Base-by-base conservation (phyloP, 257 asterid species). In the Coffea canephora region DNA sequence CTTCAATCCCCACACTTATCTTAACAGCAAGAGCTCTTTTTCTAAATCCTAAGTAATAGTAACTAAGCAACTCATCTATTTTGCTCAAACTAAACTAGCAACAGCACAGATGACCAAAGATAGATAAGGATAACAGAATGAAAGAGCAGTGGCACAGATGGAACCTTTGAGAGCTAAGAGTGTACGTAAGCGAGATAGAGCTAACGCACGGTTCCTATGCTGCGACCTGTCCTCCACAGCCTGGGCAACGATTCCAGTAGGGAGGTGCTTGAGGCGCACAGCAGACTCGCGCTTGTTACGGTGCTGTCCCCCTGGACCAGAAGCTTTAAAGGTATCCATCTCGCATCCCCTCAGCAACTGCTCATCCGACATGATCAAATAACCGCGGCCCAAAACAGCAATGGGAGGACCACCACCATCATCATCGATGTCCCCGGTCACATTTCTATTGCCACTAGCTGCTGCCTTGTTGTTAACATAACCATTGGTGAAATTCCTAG, bases 301-400 rank as follows among this genome's bases (percentile, higher is more conserved):
- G 88, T 95, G 99, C 84, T 95, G 99, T 59, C 99, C 99, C 46
- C 99, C 99, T 1, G 98, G 98, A 68, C 99, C 99, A 1, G 98
- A 93, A 48, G 92, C 85, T 87, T 89, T 95, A 83, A 82, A 95
- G 75, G 99, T 93, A 77, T 75, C 87, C 96, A 91, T 88, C 85
- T 95, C 97, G 46, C 98, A 95, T 79, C 91, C 97, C 75, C 89
- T 88, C 88, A 95, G 87, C 74, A 95, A 91, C 86, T 91, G 93
- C 55, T 92, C 99, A 80, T 95, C 98, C 0, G 97, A 77, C 90
- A 92, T 86, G 54, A 73, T 65, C 72, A 95, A 88, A 82, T 91
- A 93, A 75, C 89, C 92, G 41, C 78, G 84, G 65, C 94, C 95
- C 77, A 77, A 89, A 49, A 39, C n/a, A 13, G 73, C 74, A 59